phyloP scores from a whole-genome alignment of 768 basidiomycete species.

The Tulasnella sp. region DNA sequence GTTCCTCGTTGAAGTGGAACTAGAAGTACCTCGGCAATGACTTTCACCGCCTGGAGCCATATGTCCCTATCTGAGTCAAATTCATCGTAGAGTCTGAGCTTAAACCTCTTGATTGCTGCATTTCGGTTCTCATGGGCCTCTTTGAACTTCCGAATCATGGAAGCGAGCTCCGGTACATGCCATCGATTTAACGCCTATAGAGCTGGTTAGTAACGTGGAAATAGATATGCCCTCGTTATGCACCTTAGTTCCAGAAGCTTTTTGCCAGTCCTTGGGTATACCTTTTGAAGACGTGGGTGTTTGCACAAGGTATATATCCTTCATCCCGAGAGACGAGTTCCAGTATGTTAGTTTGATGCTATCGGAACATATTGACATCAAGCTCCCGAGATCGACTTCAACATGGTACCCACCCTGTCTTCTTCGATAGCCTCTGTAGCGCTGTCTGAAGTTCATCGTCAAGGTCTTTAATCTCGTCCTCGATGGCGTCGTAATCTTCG shows the following conservation, averaged over 20 bases:
- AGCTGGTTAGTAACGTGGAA: not conserved
- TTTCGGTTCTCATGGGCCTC: constrained; percentile 86
- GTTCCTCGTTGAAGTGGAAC: not conserved
- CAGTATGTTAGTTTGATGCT: constrained; percentile 45
- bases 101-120: constrained; percentile 71
- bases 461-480: constrained; percentile 51
- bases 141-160: constrained; percentile 68
- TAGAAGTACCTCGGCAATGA: constrained; percentile 51
- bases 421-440: constrained; percentile 50
- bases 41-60: constrained; percentile 74
- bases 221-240: constrained; percentile 10
- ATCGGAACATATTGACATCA: constrained; percentile 13
- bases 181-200: constrained; percentile 60
- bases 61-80: constrained; percentile 68
- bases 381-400: not conserved
- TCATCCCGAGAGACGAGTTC: constrained; percentile 74
- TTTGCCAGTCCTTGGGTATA: constrained; percentile 75
- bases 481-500: constrained; percentile 66
- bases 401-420: constrained; percentile 41
- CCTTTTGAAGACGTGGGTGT: constrained; percentile 44
- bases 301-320: constrained; percentile 90
- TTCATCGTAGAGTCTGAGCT: constrained; percentile 59
- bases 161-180: constrained; percentile 56
- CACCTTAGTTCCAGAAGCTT: constrained; percentile 70
- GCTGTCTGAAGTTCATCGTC: constrained; percentile 61